Evolutionary conservation across 164 flowering plant genomes (phyloP), one percentile per base, ranked within the genome.

Genomic region (Stephania cephalantha): DNA sequence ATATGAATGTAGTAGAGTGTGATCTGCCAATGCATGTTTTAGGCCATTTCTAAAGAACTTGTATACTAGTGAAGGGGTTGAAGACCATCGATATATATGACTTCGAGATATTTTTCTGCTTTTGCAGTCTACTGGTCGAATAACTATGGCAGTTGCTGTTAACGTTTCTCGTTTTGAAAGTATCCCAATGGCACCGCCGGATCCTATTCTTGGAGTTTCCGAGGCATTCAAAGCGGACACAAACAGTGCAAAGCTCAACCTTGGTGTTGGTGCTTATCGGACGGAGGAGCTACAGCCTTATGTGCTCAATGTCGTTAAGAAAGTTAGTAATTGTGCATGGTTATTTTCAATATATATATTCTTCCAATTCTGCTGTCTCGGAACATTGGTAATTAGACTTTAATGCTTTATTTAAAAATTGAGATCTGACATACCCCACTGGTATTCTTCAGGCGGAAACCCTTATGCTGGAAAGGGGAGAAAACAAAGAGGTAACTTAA

Each of bases 231-330:
- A 76, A 81, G 97, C 97, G 71, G 96, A 91, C 82, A 90, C 84
- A 2, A 73, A 83, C 78, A 88, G 84, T 31, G 63, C 71, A 83
- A 95, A 95, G 85, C 97, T 95, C 78, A 95, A 95, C 80, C 97
- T 95, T 83, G 99, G 99, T 68, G 99, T 95, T 74, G 99, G 99
- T 48, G 99, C 99, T 46, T 95, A 95, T 61, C 89, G 99, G 10
- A 95, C 99, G n/a, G 99, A 95, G 83, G 98, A 95, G 69, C 90
- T 95, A 69, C 95, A 91, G 68, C 97, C 98, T 44, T 93, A 95
- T 78, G 99, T 95, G 82, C 97, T 95, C 71, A 80, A 89, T 81
- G 99, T 95, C 76, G 99, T 95, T 66, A 91, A 90, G 80, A 95
- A 95, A 90, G 99, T 88, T 68, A 74, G 80, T 45, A 68, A 9